These are phyloP conservation scores for Pseudogymnoascus sp. DNA, from an alignment of 2,329 filamentous ascomycete genomes.

Conservation along the genomic window DNA sequence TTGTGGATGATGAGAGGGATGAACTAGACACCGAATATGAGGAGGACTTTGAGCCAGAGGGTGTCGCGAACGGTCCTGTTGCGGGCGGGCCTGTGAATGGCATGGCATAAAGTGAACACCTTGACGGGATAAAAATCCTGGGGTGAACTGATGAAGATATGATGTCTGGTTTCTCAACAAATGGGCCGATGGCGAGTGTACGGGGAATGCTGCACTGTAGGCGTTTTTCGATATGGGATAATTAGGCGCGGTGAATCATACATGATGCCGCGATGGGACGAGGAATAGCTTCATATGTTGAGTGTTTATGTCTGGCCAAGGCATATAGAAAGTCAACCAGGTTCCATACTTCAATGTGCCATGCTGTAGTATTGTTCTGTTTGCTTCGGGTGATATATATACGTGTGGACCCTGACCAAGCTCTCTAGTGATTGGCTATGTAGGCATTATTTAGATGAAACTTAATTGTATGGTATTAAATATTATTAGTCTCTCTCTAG, in stretches of 20 bases:
- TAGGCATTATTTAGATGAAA: neutral
- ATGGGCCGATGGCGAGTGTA: conserved; percentile 2
- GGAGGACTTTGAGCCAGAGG: conserved; percentile 2
- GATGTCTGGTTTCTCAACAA: conserved; percentile 8
- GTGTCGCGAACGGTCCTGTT: neutral
- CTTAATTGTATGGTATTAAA: neutral
- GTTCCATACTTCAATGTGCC: neutral
- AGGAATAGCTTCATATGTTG: conserved; percentile 7
- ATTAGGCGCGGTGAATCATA: neutral
- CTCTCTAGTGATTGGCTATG: neutral
- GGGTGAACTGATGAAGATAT: conserved; percentile 1
- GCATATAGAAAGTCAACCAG: conserved; percentile 2
- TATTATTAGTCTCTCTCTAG: neutral
- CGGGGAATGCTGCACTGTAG: conserved; percentile 2
- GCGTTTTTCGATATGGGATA: neutral
- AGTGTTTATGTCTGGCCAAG: neutral
- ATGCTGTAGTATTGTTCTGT: neutral
- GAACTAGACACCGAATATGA: neutral
- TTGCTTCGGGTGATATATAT: neutral
- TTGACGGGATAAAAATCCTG: neutral
- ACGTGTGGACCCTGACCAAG: neutral
- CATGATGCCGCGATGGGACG: neutral
- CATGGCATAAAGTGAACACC: neutral
- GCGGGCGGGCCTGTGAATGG: neutral
- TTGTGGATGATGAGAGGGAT: conserved; percentile 57